These are phyloP conservation scores for Cutaneotrichosporon spelunceum DNA, from an alignment of 1,284 basidiomycete species.

Conservation along the genomic window DNA sequence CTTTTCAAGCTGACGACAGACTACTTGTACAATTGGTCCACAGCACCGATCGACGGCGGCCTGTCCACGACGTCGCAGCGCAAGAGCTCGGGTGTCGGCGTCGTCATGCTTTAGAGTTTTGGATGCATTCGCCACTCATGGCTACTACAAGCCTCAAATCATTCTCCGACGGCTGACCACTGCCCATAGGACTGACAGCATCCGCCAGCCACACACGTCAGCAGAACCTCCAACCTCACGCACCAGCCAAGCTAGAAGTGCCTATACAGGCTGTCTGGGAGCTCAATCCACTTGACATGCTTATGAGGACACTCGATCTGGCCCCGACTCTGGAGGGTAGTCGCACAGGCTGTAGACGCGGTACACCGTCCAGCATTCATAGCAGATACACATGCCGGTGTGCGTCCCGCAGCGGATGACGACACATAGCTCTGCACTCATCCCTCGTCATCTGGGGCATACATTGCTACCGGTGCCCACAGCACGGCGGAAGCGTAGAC, in stretches of 20 bases:
- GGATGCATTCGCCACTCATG: not conserved
- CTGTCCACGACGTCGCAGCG: constrained; percentile 32
- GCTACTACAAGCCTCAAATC: not conserved
- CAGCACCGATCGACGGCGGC: constrained; percentile 68
- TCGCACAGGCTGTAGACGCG: not conserved
- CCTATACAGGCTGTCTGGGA: not conserved
- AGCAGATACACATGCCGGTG: not conserved
- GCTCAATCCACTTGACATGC: not conserved
- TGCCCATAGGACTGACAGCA: not conserved
- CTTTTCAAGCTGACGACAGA: constrained; percentile 38
- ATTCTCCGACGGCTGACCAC: not conserved
- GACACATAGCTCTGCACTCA: not conserved
- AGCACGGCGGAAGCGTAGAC: not conserved
- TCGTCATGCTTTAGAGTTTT: constrained; percentile 49
- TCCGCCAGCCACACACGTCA: not conserved
- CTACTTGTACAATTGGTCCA: constrained; percentile 92
- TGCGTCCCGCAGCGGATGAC: not conserved
- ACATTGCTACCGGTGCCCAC: not conserved
- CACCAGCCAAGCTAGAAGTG: not conserved
- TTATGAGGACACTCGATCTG: not conserved
- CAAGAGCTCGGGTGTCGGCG: constrained; percentile 46
- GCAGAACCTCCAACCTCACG: not conserved
- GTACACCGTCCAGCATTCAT: not conserved
- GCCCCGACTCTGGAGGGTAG: not conserved
- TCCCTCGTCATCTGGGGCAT: not conserved